These are phyloP conservation scores for Collybia mongolica DNA, from an alignment of 768 basidiomycete species.

Conservation along the genomic window DNA sequence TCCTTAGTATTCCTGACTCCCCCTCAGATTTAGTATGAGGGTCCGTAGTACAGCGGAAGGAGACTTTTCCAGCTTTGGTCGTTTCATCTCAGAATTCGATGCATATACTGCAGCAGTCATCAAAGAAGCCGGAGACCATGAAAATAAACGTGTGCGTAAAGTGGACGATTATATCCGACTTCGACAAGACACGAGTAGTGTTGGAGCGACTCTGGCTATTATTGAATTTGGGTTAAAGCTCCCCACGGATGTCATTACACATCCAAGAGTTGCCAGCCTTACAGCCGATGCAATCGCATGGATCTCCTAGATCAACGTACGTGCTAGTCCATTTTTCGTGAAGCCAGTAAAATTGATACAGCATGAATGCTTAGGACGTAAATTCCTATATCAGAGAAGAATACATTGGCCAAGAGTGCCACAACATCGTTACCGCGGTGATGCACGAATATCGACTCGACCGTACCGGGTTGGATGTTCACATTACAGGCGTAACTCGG, in stretches of 20 bases:
- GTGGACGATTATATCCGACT: slow-evolving; percentile 15
- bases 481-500: neutral
- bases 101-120: neutral
- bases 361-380: slow-evolving; percentile 12
- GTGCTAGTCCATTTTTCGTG: neutral
- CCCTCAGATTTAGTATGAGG: neutral
- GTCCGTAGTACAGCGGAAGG: neutral
- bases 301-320: slow-evolving; percentile 1
- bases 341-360: neutral
- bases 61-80: neutral
- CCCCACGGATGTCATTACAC: slow-evolving; percentile 17
- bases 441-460: slow-evolving; percentile 15
- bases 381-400: slow-evolving; percentile 15
- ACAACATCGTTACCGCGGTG: slow-evolving; percentile 20
- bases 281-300: slow-evolving; percentile 12
- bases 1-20: too few species aligned
- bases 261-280: slow-evolving; percentile 14
- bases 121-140: neutral
- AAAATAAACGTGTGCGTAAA: slow-evolving; percentile 4
- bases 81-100: neutral
- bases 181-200: slow-evolving; percentile 17
- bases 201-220: slow-evolving; percentile 12
- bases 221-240: slow-evolving; percentile 19
- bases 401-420: slow-evolving; percentile 13
- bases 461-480: slow-evolving; percentile 9